Conservation (phyloP, 495 filamentous ascomycete species). For the Usnea hakonensis region DNA sequence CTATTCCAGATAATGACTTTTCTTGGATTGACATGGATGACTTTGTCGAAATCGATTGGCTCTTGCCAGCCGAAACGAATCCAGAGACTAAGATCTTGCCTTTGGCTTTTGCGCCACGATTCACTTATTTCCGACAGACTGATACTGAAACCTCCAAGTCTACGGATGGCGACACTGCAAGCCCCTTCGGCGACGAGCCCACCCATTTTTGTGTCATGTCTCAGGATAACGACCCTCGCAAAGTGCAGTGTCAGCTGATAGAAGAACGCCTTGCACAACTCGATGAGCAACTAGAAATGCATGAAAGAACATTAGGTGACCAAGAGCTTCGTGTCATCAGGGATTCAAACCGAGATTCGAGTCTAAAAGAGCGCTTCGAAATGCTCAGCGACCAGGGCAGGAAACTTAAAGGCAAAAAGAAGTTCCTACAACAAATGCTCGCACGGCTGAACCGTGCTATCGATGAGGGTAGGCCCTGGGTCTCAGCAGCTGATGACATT, state of each 20-base stretch:
- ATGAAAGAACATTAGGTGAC: constrained; percentile 57
- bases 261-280: constrained; percentile 70
- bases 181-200: constrained; percentile 82
- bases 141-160: constrained; percentile 68
- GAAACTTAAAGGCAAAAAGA: constrained; percentile 62
- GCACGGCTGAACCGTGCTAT: constrained; percentile 55
- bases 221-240: constrained; percentile 81
- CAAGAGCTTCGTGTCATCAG: constrained; percentile 54
- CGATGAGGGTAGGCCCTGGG: constrained; percentile 33
- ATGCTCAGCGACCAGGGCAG: constrained; percentile 60
- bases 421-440: constrained; percentile 70
- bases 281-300: constrained; percentile 64
- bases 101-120: constrained; percentile 81
- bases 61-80: constrained; percentile 80
- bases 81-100: constrained; percentile 91
- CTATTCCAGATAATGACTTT: constrained; percentile 87
- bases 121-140: constrained; percentile 97
- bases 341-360: constrained; percentile 44
- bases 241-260: constrained; percentile 81
- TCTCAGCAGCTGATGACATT: constrained; percentile 23
- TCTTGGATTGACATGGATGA: constrained; percentile 99
- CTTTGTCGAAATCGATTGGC: constrained; percentile 96
- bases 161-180: constrained; percentile 62
- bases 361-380: constrained; percentile 55
- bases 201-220: constrained; percentile 96